Evolutionary conservation across 371 early-diverging fungal species (phyloP).

Genomic region (Rhizomucor pusillus): DNA sequence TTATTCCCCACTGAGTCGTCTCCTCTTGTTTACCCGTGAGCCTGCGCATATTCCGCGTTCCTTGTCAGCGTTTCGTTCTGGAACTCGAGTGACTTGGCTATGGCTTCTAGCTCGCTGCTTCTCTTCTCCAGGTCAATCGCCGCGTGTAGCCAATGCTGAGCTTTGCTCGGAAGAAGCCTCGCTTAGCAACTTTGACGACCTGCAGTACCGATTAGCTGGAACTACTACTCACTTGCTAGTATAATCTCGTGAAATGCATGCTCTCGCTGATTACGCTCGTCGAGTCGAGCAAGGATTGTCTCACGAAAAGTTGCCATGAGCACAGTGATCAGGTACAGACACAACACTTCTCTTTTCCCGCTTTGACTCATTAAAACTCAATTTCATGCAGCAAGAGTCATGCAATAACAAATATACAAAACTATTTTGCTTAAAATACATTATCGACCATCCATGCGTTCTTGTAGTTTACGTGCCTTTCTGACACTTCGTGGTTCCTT

Average conservation of each 20-base stretch:
- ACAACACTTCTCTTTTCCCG: too few relatives aligned
- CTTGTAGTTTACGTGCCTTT: slow-evolving; percentile 7
- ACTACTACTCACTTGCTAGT: slow-evolving; percentile 17
- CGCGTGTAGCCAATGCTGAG: slow-evolving; percentile 26
- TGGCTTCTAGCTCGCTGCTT: slow-evolving; percentile 13
- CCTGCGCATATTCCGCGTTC: slow-evolving; percentile 7
- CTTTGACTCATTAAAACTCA: too few relatives aligned
- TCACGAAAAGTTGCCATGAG: slow-evolving; percentile 1
- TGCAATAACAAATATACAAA: too few relatives aligned
- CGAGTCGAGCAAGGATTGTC: slow-evolving; percentile 14
- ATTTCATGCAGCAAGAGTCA: too few relatives aligned
- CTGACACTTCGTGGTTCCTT: slow-evolving; percentile 8
- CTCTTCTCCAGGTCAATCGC: slow-evolving; percentile 22
- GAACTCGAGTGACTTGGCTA: slow-evolving; percentile 1
- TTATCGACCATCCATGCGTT: slow-evolving; percentile 3
- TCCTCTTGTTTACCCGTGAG: slow-evolving; percentile 8
- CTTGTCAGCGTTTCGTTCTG: slow-evolving; percentile 5
- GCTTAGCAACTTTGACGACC: neutral
- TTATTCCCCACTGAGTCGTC: neutral
- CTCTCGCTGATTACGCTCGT: slow-evolving; percentile 18
- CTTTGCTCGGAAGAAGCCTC: slow-evolving; percentile 8
- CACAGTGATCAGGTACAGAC: neutral
- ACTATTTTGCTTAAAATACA: too few relatives aligned
- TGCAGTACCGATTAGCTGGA: neutral
- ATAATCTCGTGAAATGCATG: slow-evolving; percentile 26